phyloP scores from a whole-genome alignment of 805 yeast species.

The Pichia gijzeniarum region DNA sequence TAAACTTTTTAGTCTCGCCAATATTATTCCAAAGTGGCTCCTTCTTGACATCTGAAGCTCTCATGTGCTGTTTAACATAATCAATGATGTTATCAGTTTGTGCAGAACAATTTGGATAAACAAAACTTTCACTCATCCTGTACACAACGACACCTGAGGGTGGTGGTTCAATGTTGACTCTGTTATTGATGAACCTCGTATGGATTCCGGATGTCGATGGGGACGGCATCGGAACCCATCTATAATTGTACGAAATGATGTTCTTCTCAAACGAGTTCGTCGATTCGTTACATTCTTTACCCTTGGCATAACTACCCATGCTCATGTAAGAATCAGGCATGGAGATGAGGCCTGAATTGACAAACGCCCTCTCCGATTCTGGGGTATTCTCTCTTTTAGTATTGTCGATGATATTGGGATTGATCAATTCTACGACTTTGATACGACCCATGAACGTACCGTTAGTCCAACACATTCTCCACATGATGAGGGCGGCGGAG shows the following conservation, averaged over 20 bases:
- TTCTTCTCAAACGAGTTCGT: neutral
- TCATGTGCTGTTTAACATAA: constrained; percentile 54
- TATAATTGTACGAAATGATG: constrained; percentile 9
- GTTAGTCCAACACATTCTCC: constrained; percentile 71
- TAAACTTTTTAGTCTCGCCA: neutral
- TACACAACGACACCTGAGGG: constrained; percentile 88
- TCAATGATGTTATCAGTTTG: constrained; percentile 66
- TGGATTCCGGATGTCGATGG: constrained; percentile 20
- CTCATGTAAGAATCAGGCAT: constrained; percentile 9
- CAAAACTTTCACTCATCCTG: constrained; percentile 72
- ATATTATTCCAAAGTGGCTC: constrained; percentile 15
- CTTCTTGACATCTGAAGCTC: constrained; percentile 59
- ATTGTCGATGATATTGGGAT: constrained; percentile 39
- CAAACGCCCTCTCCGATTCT: constrained; percentile 7
- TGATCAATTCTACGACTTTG: constrained; percentile 60
- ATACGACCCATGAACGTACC: constrained; percentile 80
- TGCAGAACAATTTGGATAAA: constrained; percentile 71
- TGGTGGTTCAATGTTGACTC: constrained; percentile 58
- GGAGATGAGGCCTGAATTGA: constrained; percentile 10
- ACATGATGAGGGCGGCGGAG: constrained; percentile 64
- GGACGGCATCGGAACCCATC: constrained; percentile 62
- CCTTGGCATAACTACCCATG: constrained; percentile 32
- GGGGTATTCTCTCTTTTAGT: neutral
- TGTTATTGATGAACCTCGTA: constrained; percentile 42
- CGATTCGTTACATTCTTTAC: constrained; percentile 25